Conservation (phyloP, 805 yeast species). For the Torulaspora franciscae region DNA sequence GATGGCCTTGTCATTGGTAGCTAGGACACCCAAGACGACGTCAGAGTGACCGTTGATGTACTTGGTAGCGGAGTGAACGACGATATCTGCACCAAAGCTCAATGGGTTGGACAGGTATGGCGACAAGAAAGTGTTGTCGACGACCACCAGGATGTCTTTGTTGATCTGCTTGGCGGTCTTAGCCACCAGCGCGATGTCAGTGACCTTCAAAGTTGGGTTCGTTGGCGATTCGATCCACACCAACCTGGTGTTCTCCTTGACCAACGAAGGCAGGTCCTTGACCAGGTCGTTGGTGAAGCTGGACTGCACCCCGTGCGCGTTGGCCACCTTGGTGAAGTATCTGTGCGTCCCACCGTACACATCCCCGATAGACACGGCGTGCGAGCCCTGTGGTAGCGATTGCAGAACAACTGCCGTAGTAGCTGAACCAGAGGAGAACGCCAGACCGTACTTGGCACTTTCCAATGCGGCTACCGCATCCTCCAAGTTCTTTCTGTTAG, state of each 20-base stretch:
- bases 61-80: constrained; percentile 84
- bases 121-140: constrained; percentile 84
- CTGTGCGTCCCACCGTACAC: constrained; percentile 92
- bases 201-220: constrained; percentile 77
- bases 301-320: constrained; percentile 67
- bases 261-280: constrained; percentile 50
- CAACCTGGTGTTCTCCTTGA: constrained; percentile 60
- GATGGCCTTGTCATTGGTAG: constrained; percentile 56
- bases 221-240: constrained; percentile 91
- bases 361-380: constrained; percentile 75
- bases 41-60: constrained; percentile 91
- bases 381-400: constrained; percentile 64
- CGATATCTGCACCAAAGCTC: constrained; percentile 77
- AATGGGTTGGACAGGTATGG: constrained; percentile 86
- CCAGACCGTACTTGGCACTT: constrained; percentile 68
- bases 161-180: constrained; percentile 48
- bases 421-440: constrained; percentile 83
- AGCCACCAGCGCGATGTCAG: constrained; percentile 65
- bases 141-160: constrained; percentile 58
- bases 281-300: constrained; percentile 63
- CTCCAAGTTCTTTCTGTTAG: constrained; percentile 80
- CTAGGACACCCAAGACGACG: constrained; percentile 81
- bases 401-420: constrained; percentile 74
- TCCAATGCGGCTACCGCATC: constrained; percentile 74
- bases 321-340: constrained; percentile 81